Conservation (phyloP, 1,139 yeast genomes). For the Hanseniaspora sp. region DNA sequence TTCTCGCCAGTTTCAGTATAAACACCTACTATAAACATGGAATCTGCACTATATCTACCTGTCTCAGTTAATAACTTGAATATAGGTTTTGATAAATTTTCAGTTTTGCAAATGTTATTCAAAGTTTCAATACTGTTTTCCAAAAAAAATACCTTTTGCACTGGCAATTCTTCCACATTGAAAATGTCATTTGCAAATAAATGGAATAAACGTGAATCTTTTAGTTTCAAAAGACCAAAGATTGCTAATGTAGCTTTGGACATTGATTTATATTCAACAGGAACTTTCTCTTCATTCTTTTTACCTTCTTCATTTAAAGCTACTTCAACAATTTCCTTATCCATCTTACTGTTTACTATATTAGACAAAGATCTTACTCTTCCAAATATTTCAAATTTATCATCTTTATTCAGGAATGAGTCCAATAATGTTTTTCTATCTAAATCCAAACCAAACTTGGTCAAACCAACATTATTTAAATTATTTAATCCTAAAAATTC, state of each 20-base stretch:
- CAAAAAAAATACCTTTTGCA: conserved; percentile 65
- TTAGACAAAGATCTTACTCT: conserved; percentile 43
- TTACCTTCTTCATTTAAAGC: not conserved
- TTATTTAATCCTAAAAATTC: conserved; percentile 59
- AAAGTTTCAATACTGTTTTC: conserved; percentile 80
- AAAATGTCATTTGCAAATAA: conserved; percentile 11
- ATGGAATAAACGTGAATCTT: conserved; percentile 3
- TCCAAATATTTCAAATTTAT: conserved; percentile 53
- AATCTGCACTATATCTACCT: conserved; percentile 75
- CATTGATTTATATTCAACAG: conserved; percentile 11
- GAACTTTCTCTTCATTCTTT: not conserved
- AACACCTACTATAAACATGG: conserved; percentile 84
- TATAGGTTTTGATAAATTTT: conserved; percentile 63
- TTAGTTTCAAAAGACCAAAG: conserved; percentile 7
- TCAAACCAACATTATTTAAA: conserved; percentile 51
- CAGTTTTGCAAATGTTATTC: conserved; percentile 64
- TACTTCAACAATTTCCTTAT: conserved; percentile 3
- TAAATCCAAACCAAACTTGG: conserved; percentile 75
- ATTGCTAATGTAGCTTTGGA: conserved; percentile 8
- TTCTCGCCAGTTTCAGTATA: conserved; percentile 63
- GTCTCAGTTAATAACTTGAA: conserved; percentile 84
- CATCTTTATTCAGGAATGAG: conserved; percentile 58
- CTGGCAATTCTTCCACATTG: conserved; percentile 47
- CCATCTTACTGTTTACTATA: conserved; percentile 17
- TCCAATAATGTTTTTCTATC: conserved; percentile 57